phyloP scores from a whole-genome alignment of 2,329 filamentous ascomycete genomes.

The Hysterium pulicare region DNA sequence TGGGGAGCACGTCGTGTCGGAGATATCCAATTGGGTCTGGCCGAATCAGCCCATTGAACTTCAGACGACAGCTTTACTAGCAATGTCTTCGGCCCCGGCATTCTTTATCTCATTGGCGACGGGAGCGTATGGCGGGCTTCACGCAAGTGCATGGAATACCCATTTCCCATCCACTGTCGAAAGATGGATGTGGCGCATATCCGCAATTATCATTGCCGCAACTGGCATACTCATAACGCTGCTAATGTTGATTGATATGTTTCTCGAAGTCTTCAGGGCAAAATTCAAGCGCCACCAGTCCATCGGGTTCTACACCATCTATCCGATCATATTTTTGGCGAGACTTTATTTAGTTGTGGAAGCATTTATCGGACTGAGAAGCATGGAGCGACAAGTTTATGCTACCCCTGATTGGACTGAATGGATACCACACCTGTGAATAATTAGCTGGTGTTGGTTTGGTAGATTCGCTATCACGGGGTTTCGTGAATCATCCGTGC shows the following conservation, averaged over 20 bases:
- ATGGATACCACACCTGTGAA: not conserved
- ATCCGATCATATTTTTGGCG: too few relatives aligned
- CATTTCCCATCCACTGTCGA: not conserved
- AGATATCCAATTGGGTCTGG: not conserved
- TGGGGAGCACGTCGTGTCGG: too few relatives aligned
- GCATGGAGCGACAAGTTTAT: not conserved
- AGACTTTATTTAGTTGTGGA: not conserved
- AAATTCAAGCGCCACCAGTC: too few relatives aligned
- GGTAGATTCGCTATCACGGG: too few relatives aligned
- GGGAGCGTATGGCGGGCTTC: not conserved
- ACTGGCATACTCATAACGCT: not conserved
- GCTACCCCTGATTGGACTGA: not conserved
- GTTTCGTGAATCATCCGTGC: too few relatives aligned
- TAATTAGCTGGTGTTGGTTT: too few relatives aligned
- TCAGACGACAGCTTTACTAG: too few relatives aligned
- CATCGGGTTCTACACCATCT: too few relatives aligned
- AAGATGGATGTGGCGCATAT: not conserved
- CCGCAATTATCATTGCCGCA: not conserved
- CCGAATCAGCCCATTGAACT: not conserved
- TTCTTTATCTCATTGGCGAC: not conserved
- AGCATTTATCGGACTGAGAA: not conserved
- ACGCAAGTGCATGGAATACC: not conserved
- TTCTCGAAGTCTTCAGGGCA: too few relatives aligned
- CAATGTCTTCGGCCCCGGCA: not conserved
- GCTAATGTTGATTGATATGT: not conserved